Evolutionary conservation across 129 eudicot species (phyloP), one percentile per base, ranked within the genome.

Genomic region (Escallonia rubra): DNA sequence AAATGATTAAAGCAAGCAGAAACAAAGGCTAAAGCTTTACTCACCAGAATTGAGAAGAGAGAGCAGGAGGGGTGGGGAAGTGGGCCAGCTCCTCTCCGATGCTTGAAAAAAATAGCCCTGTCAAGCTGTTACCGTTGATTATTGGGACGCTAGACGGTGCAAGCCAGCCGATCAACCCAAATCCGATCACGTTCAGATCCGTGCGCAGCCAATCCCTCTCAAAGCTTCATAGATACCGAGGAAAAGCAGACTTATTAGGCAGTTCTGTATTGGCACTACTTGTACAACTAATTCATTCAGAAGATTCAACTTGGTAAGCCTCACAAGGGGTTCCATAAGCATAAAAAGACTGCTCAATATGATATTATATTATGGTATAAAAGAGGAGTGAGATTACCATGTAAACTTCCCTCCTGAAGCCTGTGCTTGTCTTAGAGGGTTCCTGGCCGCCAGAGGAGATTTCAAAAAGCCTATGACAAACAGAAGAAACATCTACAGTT

Each of bases 141-240:
- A 58, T 79, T 0, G 96, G 96, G 57, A 93, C 64, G 88, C 99
- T 93, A 2, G 98, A 89, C 9, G 96, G 98, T 41, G 95, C 98
- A 0, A 93, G 72, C 96, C 98, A 89, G 7, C 96, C 96, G 71
- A 89, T 93, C 78, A 89, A 66, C 44, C 98, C 98, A 23, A 93
- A 89, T n/a, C 98, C 98, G 5, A 93, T 89, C 83, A 93, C 98
- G 41, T 89, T 93, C 78, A 83, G 76, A 76, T 93, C 99, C 55
- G 0, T 93, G 57, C 99, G 83, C 40, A 93, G 86, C 98, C 98
- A 89, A 41, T 93, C 89, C 63, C 91, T 79, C 82, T 89, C 16
- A 41, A 93, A 93, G 82, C 86, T 86, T 42, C 65, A 50, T 9
- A 42, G 8, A 11, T 41, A 44, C 55, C 34, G 34, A 23, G 34